These are phyloP conservation scores for Eremomyces bilateralis DNA, from an alignment of 495 filamentous ascomycete species.

Conservation along the genomic window DNA sequence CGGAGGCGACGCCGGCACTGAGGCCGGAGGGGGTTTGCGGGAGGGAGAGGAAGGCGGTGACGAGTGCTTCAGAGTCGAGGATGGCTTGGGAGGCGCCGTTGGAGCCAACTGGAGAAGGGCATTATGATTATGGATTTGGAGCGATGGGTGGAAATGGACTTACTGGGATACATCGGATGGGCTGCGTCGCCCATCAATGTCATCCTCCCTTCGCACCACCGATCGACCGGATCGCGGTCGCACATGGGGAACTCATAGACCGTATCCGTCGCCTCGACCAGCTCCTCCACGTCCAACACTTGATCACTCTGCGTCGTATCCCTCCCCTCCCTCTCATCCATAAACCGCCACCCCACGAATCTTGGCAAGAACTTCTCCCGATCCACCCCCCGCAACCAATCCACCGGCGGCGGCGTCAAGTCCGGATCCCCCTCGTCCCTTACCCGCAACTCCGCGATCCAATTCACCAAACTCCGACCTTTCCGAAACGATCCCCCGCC, in stretches of 20 bases:
- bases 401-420: conserved; percentile 13
- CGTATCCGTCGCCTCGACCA: conserved; percentile 4
- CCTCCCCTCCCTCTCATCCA: too few species aligned
- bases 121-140: neutral
- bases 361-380: neutral
- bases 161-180: conserved; percentile 5
- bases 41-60: conserved; percentile 1
- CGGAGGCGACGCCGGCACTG: neutral
- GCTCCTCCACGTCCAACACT: conserved; percentile 3
- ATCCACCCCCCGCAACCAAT: conserved; percentile 4
- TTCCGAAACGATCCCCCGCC: conserved; percentile 9
- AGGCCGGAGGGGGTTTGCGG: neutral
- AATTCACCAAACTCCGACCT: conserved; percentile 14
- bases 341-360: conserved; percentile 2
- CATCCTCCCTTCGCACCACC: conserved; percentile 2
- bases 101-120: conserved; percentile 1
- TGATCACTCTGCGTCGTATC: too few species aligned
- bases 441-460: conserved; percentile 15
- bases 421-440: conserved; percentile 15
- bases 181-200: conserved; percentile 6
- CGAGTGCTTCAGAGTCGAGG: conserved; percentile 3
- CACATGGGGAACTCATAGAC: conserved; percentile 7
- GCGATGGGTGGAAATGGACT: neutral
- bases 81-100: conserved; percentile 6
- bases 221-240: conserved; percentile 4